Evolutionary conservation across 305 asterid species (phyloP), one percentile per base, ranked within the genome.

Genomic region (Fraxinus floribunda): DNA sequence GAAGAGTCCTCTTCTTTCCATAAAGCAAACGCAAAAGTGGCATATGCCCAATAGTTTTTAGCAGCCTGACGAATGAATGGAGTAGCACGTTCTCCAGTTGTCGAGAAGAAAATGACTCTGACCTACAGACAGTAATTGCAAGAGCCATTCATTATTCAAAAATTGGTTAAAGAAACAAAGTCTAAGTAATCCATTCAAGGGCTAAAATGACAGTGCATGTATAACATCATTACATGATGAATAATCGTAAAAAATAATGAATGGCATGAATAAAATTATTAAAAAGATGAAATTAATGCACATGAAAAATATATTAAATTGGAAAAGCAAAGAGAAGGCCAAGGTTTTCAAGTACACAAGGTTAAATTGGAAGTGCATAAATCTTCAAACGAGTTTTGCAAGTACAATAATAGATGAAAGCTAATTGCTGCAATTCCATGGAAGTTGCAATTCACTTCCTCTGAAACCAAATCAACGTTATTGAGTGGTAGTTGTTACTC

Each of bases 71-170:
- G 99, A 81, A 94, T 87, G 83, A 93, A 89, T 64, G 99, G 99
- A 76, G 96, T 87, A 57, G 99, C 99, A 72, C 99, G 97, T 85
- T 97, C 98, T 86, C 99, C 99, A 16, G 97, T 91, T 86, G 88
- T 92, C 76, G 99, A 97, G 90, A 97, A 86, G 89, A 94, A 88
- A 83, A 97, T 91, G 80, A 94, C 97, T 89, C 89, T 97, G 83
- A 97, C 98, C 99, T 97, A 83, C 73, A 82, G 72, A 77, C 52
- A 83, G 82, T 83, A 83, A 73, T 80, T 79, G 78, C 71, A 74
- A 30, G 10, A 16, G 36, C 18, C 64, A 38, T 79, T 57, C 79
- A 39, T 11, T 35, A 30, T 55, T 64, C 29, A 72, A 32, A 68
- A 76, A 55, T 41, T 26, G 26, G 55, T 20, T 34, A 74, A 38